Evolutionary conservation across 768 basidiomycete species (phyloP), one percentile per base, ranked within the genome.

Genomic region (Serendipita sp.): DNA sequence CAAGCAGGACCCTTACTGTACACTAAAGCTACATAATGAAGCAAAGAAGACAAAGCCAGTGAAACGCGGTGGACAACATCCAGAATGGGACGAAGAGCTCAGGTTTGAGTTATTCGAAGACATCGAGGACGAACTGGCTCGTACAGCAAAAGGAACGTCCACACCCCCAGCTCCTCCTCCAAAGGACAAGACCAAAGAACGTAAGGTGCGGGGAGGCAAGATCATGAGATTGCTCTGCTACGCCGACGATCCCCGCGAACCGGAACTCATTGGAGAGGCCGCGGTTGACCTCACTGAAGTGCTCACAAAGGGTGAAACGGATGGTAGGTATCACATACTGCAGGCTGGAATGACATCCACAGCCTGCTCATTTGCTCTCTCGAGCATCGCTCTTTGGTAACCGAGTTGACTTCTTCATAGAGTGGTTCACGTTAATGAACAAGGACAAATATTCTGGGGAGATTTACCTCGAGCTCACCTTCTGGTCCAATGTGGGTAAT

Each of bases 41-140:
- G 93, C 85, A 70, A 83, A 85, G 65, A 81, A 89, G 62, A 98
- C 95, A 3, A 91, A 87, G 73, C 84, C 91, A n/a, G 87, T 97
- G 73, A 94, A 90, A 72, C 86, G 91, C 34, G 96, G 96, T 60
- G 96, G 96, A 16, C 96, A 99, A 73, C 93, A 96, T 73, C 96
- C 96, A 3, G 92, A 92, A 75, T 99, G 96, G 94, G 96, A 99
- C 72, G 93, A 96, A 70, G 96, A 99, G 75, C 78, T 98, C 70
- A 86, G 96, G 46, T 98, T 97, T 74, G 85, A 86, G 29, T 77
- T 99, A 50, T 82, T 79, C 67, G 94, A 97, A 71, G 91, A 91
- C 67, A 74, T 76, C 36, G 78, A 81, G 34, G 82, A 80, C 67
- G 76, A 78, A n/a, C 73, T 77, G 45, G 76, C 78, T 43, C 74